These are phyloP conservation scores for Protomyces macrosporus DNA, from an alignment of 1,139 yeast genomes.

Conservation along the genomic window DNA sequence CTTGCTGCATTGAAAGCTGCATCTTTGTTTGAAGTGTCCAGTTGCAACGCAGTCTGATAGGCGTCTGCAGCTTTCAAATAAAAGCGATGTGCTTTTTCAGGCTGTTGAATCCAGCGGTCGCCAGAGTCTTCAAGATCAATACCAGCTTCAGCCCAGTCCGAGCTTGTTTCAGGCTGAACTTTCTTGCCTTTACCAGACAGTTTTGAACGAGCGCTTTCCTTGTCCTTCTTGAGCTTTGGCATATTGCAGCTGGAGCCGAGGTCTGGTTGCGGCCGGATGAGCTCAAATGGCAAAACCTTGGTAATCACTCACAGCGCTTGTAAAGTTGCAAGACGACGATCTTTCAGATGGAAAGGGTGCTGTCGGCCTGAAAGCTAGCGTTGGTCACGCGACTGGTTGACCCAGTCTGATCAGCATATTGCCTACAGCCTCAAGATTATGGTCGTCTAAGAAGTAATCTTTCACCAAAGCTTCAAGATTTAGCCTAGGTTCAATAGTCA, in stretches of 20 bases:
- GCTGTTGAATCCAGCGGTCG: conserved; percentile 26
- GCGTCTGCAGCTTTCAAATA: conserved; percentile 7
- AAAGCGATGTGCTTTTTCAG: conserved; percentile 23
- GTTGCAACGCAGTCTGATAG: not conserved
- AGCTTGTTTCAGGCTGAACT: conserved; percentile 7
- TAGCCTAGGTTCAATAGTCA: too few relatives aligned
- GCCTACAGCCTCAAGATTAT: too few relatives aligned
- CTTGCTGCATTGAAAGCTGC: conserved; percentile 14
- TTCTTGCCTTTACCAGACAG: conserved; percentile 26
- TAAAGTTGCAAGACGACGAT: too few relatives aligned
- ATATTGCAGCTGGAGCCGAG: not conserved
- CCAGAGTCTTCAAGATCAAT: conserved; percentile 25
- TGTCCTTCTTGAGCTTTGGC: not conserved
- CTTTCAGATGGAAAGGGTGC: too few relatives aligned
- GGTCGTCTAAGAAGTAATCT: too few relatives aligned
- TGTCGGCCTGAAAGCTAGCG: too few relatives aligned
- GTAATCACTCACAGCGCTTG: too few relatives aligned
- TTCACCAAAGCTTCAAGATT: too few relatives aligned
- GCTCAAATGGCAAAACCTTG: too few relatives aligned
- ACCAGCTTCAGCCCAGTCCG: conserved; percentile 19
- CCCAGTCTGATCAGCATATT: too few relatives aligned
- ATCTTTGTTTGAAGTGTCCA: not conserved
- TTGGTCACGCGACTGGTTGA: too few relatives aligned
- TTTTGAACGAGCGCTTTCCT: not conserved
- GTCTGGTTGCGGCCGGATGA: not conserved